These are phyloP conservation scores for Phytophthora fragariaefolia DNA, from an alignment of 352 stramenopile genomes.

Conservation along the genomic window DNA sequence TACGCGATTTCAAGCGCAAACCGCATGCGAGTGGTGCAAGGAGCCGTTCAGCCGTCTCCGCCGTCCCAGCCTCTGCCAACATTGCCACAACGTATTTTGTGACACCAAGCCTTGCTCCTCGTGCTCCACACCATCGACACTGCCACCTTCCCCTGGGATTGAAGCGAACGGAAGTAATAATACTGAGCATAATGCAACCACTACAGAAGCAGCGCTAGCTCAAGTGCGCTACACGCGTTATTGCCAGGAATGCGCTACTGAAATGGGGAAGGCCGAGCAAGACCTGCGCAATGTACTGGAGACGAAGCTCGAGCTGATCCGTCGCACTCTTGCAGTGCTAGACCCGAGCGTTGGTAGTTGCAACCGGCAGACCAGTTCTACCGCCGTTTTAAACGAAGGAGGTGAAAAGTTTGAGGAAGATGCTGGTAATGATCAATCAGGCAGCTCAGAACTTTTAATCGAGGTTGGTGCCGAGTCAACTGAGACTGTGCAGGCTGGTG, in stretches of 20 bases:
- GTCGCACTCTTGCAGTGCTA: slow-evolving; percentile 50
- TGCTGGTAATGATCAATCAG: slow-evolving; percentile 9
- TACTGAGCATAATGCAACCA: background rate
- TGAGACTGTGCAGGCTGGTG: slow-evolving; percentile 4
- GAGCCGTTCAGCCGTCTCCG: slow-evolving; percentile 73
- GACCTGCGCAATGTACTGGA: slow-evolving; percentile 68
- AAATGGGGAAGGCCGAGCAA: slow-evolving; percentile 75
- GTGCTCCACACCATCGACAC: slow-evolving; percentile 29
- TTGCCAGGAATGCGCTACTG: slow-evolving; percentile 76
- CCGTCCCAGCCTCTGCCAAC: slow-evolving; percentile 75
- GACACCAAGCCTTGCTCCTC: slow-evolving; percentile 81
- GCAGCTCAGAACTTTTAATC: background rate
- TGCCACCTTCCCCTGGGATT: slow-evolving; percentile 7
- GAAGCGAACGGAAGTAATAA: slow-evolving; percentile 12
- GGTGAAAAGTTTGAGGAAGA: slow-evolving; percentile 2
- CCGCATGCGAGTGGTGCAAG: slow-evolving; percentile 78
- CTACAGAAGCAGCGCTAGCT: slow-evolving; percentile 1
- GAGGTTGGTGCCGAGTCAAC: slow-evolving; percentile 3
- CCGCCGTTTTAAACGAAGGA: slow-evolving; percentile 15
- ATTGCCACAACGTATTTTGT: slow-evolving; percentile 83
- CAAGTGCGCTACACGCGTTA: slow-evolving; percentile 55
- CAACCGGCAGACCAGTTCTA: slow-evolving; percentile 10
- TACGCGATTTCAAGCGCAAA: slow-evolving; percentile 65
- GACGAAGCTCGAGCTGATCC: slow-evolving; percentile 68
- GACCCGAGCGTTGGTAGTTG: slow-evolving; percentile 24